These are phyloP conservation scores for Penicillium sp. DNA, from an alignment of 2,329 filamentous ascomycete genomes.

Conservation along the genomic window DNA sequence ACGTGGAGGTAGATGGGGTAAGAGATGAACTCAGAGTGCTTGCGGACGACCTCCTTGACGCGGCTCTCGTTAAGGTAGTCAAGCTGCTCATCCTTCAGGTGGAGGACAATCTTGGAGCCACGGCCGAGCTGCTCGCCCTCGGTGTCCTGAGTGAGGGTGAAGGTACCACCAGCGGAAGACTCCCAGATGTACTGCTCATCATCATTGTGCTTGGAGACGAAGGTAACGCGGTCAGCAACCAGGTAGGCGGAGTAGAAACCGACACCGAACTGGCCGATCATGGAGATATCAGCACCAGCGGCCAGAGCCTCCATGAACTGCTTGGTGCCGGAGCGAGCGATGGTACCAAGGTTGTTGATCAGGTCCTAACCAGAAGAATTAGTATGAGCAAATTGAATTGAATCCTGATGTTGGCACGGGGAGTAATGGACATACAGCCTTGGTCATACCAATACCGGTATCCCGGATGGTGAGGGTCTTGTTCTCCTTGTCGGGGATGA, in stretches of 20 bases:
- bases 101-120: conserved; percentile 95
- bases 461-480: conserved; percentile 97
- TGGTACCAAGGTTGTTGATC: conserved; percentile 99
- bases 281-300: conserved; percentile 97
- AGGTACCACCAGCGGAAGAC: conserved; percentile 93
- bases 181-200: conserved; percentile 99
- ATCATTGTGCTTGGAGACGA: conserved; percentile 98
- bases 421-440: conserved; percentile 67
- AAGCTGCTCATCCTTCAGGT: conserved; percentile 98
- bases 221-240: conserved; percentile 90
- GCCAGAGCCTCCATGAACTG: conserved; percentile 99
- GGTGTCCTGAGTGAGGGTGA: conserved; percentile 85
- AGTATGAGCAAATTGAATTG: too few species aligned
- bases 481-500: conserved; percentile 93
- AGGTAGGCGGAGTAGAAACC: conserved; percentile 99
- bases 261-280: conserved; percentile 99
- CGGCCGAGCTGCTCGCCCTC: conserved; percentile 87
- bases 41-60: conserved; percentile 99
- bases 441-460: conserved; percentile 99
- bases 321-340: conserved; percentile 98
- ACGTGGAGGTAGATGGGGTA: conserved; percentile 99
- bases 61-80: conserved; percentile 98
- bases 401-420: too few species aligned
- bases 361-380: conserved; percentile 61
- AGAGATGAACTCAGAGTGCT: conserved; percentile 99